Conservation (phyloP, 2,329 filamentous ascomycete species). For the Scedosporium aurantiacum region DNA sequence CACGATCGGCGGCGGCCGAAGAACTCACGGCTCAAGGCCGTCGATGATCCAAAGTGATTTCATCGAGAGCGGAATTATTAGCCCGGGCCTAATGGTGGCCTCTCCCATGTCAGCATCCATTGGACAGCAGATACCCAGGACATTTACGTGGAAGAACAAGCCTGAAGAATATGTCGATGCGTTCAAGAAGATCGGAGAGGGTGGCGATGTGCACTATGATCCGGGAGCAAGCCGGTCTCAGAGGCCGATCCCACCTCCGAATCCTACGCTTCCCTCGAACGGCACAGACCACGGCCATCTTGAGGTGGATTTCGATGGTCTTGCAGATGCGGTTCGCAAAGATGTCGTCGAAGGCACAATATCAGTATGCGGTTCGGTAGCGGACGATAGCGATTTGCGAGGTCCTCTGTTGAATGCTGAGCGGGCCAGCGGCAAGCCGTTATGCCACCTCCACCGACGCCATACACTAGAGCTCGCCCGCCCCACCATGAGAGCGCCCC, state of each 20-base stretch:
- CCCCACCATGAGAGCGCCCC: constrained; percentile 17
- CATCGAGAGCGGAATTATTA: constrained; percentile 8
- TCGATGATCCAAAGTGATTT: constrained; percentile 42
- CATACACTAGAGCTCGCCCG: constrained; percentile 39
- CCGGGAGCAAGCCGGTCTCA: neutral
- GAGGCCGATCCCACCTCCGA: neutral
- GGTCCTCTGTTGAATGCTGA: constrained; percentile 39
- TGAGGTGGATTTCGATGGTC: constrained; percentile 12
- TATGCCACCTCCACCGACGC: constrained; percentile 48
- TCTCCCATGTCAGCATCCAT: constrained; percentile 10
- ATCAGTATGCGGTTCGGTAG: constrained; percentile 48
- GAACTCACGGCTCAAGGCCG: constrained; percentile 41
- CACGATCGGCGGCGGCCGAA: constrained; percentile 55
- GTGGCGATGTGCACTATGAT: neutral
- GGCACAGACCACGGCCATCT: neutral
- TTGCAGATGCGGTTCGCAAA: constrained; percentile 30
- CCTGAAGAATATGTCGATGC: constrained; percentile 43
- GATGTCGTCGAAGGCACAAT: constrained; percentile 31
- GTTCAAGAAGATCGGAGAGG: constrained; percentile 20
- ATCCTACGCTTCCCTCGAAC: neutral
- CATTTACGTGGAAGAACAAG: constrained; percentile 55
- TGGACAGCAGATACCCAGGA: constrained; percentile 16
- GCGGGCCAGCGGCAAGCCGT: constrained; percentile 28
- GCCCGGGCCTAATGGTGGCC: constrained; percentile 19
- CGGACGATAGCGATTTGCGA: constrained; percentile 48